These are phyloP conservation scores for Daedaleopsis sinensis DNA, from an alignment of 768 basidiomycete species.

Conservation along the genomic window DNA sequence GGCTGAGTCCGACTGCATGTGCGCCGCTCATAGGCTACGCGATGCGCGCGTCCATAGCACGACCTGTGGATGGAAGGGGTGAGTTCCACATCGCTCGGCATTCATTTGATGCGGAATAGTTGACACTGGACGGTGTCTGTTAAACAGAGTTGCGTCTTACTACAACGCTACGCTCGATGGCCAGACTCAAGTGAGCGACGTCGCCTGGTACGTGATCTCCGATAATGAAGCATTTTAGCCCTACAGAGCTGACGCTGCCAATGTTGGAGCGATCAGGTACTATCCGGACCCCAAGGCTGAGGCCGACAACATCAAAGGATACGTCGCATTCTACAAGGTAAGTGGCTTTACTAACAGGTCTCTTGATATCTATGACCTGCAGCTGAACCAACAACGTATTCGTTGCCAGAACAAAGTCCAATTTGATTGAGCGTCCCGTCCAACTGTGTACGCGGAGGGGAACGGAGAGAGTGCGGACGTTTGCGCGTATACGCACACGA, in stretches of 20 bases:
- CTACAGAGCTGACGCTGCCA: neutral
- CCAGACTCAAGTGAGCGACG: conserved; percentile 48
- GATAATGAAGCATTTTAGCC: neutral
- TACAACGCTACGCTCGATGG: conserved; percentile 59
- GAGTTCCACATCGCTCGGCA: no score
- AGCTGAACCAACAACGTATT: no score
- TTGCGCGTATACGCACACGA: no score
- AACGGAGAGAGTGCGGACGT: neutral
- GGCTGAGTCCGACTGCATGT: neutral
- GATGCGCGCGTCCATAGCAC: conserved; percentile 40
- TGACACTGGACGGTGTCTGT: no score
- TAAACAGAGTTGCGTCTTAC: conserved; percentile 65
- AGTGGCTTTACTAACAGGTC: no score
- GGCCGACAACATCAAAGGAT: conserved; percentile 63
- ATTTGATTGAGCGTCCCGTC: conserved; percentile 27
- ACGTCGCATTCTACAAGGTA: conserved; percentile 83
- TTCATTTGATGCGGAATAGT: no score
- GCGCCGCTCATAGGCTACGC: neutral
- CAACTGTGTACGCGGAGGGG: neutral
- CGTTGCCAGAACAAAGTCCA: conserved; percentile 41
- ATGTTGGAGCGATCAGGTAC: conserved; percentile 49
- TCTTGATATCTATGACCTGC: no score
- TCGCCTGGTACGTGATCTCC: conserved; percentile 59
- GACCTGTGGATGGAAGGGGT: conserved; percentile 78
- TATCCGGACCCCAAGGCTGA: conserved; percentile 60